Evolutionary conservation across 805 yeast genomes (phyloP).

Genomic region (Metschnikowia chrysomelidarum): DNA sequence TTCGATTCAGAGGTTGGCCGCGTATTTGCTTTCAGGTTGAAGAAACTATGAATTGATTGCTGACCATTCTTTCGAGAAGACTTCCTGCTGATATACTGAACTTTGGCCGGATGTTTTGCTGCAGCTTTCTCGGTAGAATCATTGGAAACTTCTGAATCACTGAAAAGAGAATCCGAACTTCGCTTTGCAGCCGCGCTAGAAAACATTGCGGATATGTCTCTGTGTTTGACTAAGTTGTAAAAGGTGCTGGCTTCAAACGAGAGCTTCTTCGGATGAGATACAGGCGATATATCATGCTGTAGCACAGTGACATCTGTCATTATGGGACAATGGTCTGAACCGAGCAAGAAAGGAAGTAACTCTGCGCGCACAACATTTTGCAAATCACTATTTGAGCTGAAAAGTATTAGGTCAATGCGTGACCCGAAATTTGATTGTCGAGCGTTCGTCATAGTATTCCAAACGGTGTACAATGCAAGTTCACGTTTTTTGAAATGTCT

Average conservation of each 20-base stretch:
- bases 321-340: constrained; percentile 95
- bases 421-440: constrained; percentile 86
- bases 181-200: constrained; percentile 10
- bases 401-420: constrained; percentile 74
- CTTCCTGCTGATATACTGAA: too few species aligned
- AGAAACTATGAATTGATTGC: too few species aligned
- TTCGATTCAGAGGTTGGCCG: too few species aligned
- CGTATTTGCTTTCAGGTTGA: too few species aligned
- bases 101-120: too few species aligned
- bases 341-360: constrained; percentile 69
- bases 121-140: too few species aligned
- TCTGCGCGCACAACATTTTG: constrained; percentile 38
- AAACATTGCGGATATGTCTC: constrained; percentile 36
- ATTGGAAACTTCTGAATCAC: too few species aligned
- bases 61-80: too few species aligned
- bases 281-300: constrained; percentile 3
- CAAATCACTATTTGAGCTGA: constrained; percentile 38
- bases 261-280: constrained; percentile 9
- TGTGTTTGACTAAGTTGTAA: constrained; percentile 23
- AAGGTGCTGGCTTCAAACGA: constrained; percentile 23
- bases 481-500: constrained; percentile 56
- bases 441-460: constrained; percentile 79
- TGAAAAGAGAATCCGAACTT: constrained; percentile 1
- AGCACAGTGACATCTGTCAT: constrained; percentile 57
- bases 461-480: constrained; percentile 77